Evolutionary conservation across 208 protist genomes (phyloP).

Genomic region (Lotmaria passim): DNA sequence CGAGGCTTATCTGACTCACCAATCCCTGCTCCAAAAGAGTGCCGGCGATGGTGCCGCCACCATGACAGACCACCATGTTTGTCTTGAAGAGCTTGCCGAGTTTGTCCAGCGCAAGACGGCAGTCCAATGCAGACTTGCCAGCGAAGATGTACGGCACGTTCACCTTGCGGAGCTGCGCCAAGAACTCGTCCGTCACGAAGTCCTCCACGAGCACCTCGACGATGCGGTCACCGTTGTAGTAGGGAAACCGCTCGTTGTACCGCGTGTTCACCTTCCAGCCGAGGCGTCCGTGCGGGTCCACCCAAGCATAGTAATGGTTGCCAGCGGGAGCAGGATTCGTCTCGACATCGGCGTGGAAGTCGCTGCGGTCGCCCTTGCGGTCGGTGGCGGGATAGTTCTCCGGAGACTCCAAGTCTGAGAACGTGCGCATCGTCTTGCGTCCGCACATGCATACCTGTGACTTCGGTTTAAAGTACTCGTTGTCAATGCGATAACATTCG

Average conservation of each 20-base stretch:
- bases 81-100: constrained; percentile 22
- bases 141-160: constrained; percentile 39
- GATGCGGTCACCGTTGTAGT: constrained; percentile 33
- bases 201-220: constrained; percentile 31
- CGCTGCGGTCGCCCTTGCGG: constrained; percentile 18
- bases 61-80: constrained; percentile 23
- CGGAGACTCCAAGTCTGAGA: constrained; percentile 2
- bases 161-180: constrained; percentile 21
- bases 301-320: constrained; percentile 19
- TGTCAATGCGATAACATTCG: constrained; percentile 23
- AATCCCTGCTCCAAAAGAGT: constrained; percentile 24
- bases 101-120: constrained; percentile 17
- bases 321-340: constrained; percentile 7
- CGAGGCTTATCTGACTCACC: constrained; percentile 23
- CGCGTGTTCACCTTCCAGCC: constrained; percentile 10
- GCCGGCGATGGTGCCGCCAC: constrained; percentile 27
- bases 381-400: constrained; percentile 15
- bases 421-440: constrained; percentile 18
- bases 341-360: constrained; percentile 27
- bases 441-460: constrained; percentile 19
- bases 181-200: constrained; percentile 27
- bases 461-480: constrained; percentile 10
- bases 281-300: constrained; percentile 31
- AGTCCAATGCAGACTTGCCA: constrained; percentile 32
- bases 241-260: constrained; percentile 18